Evolutionary conservation across 305 asterid species (phyloP).

Genomic region (Fraxinus sp.): DNA sequence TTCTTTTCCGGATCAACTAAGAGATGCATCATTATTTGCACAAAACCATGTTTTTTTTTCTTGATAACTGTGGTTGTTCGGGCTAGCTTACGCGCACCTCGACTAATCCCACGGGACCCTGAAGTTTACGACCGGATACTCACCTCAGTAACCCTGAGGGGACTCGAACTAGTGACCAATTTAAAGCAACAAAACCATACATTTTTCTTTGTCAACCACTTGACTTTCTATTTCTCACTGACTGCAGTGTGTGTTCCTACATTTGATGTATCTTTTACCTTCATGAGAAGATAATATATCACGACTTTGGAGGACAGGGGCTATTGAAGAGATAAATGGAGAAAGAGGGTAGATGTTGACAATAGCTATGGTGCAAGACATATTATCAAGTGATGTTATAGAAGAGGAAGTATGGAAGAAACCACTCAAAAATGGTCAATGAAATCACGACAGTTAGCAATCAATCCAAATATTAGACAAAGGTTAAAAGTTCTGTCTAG

Average conservation of each 20-base stretch:
- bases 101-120: no score
- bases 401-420: neutral
- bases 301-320: neutral
- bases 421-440: neutral
- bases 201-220: neutral
- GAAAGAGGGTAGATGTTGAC: neutral
- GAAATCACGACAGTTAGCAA: neutral
- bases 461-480: neutral
- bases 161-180: no score
- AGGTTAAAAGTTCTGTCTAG: neutral
- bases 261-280: neutral
- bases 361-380: neutral
- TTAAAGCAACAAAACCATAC: neutral
- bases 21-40: neutral
- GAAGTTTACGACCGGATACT: no score
- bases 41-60: neutral
- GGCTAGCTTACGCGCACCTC: no score
- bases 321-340: neutral
- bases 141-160: no score
- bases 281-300: neutral
- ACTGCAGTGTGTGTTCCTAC: neutral
- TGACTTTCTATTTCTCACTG: neutral
- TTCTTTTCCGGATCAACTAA: neutral
- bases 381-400: neutral
- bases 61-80: no score